These are phyloP conservation scores for Penicillium sp. DNA, from an alignment of 2,329 filamentous ascomycete genomes.

Conservation along the genomic window DNA sequence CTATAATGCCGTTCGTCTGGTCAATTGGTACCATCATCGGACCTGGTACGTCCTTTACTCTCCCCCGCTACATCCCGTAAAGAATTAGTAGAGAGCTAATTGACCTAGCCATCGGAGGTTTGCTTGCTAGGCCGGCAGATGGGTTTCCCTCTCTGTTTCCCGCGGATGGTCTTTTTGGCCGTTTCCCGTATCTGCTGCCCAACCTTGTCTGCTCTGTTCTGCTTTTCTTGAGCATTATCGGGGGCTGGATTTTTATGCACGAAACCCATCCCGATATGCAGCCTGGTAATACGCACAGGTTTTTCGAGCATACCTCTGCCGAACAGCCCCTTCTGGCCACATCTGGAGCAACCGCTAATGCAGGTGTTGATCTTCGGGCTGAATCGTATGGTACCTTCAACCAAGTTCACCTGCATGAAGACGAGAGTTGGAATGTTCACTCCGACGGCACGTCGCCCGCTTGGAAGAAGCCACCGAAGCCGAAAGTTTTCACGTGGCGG, in stretches of 20 bases:
- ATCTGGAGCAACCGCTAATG: conserved; percentile 73
- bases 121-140: conserved; percentile 77
- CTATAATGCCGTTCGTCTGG: conserved; percentile 95
- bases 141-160: conserved; percentile 76
- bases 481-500: conserved; percentile 62
- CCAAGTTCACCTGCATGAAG: conserved; percentile 58
- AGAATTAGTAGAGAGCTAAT: conserved; percentile 15
- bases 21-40: conserved; percentile 87
- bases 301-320: conserved; percentile 52
- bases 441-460: conserved; percentile 49
- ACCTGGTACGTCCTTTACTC: conserved; percentile 49
- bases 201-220: conserved; percentile 82
- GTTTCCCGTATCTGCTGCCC: conserved; percentile 84
- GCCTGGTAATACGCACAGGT: conserved; percentile 49
- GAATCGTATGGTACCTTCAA: conserved; percentile 80
- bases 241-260: conserved; percentile 79
- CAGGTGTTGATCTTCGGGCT: conserved; percentile 72
- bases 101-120: conserved; percentile 74
- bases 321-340: conserved; percentile 77
- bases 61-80: too few species aligned
- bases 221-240: conserved; percentile 75
- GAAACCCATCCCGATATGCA: conserved; percentile 89
- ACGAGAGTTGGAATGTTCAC: conserved; percentile 57
- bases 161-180: conserved; percentile 69
- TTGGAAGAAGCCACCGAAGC: conserved; percentile 42